Evolutionary conservation across 1,284 basidiomycete genomes (phyloP).

Genomic region (Ganoderma multipileum): DNA sequence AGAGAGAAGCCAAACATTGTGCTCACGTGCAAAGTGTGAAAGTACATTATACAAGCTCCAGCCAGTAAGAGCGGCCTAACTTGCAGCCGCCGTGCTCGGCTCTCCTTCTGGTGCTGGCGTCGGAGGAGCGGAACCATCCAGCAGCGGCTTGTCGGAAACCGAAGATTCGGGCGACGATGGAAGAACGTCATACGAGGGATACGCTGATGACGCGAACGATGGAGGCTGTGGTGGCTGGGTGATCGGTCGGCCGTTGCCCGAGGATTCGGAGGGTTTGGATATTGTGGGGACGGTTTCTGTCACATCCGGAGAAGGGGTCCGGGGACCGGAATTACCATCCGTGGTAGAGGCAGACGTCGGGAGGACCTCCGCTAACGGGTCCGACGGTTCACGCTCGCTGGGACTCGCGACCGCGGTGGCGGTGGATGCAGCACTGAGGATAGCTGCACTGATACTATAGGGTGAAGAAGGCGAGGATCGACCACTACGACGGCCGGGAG

Average conservation of each 20-base stretch:
- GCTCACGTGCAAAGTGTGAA: slow-evolving; percentile 16
- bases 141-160: slow-evolving; percentile 43
- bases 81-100: slow-evolving; percentile 15
- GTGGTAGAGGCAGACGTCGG: slow-evolving; percentile 6
- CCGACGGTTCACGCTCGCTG: slow-evolving; percentile 6
- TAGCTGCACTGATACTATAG: slow-evolving; percentile 49
- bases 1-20: not conserved
- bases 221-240: slow-evolving; percentile 22
- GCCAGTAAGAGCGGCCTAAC: slow-evolving; percentile 3
- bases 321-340: slow-evolving; percentile 9
- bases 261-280: slow-evolving; percentile 5
- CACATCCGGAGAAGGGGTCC: slow-evolving; percentile 8
- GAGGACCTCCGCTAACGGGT: not conserved
- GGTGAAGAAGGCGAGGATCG: slow-evolving; percentile 42
- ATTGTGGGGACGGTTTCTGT: not conserved
- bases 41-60: slow-evolving; percentile 23
- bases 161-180: slow-evolving; percentile 46
- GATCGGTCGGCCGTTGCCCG: slow-evolving; percentile 4
- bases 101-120: slow-evolving; percentile 18
- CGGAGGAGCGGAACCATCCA: slow-evolving; percentile 28
- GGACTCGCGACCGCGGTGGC: slow-evolving; percentile 45
- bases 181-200: slow-evolving; percentile 43
- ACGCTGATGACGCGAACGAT: slow-evolving; percentile 40
- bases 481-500: slow-evolving; percentile 28
- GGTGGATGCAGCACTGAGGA: slow-evolving; percentile 50